A percentile compares a stretch with the other conserved stretches of the same genome.
These are phyloP conservation scores for Hepatocystis sp. DNA, from an alignment of 169 alveolate species.

Conservation along the genomic window DNA sequence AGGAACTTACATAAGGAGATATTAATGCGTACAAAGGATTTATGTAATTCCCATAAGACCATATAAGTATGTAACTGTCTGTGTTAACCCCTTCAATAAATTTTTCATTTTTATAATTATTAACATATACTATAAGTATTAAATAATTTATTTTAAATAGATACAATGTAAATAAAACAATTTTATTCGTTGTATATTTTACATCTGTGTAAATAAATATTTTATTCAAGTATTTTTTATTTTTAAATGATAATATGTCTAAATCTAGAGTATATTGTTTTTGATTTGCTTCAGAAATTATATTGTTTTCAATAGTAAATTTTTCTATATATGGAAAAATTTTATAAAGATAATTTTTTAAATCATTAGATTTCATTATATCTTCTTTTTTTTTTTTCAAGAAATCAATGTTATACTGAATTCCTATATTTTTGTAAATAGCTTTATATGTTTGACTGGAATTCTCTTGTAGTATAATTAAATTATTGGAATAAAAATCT, in stretches of 20 bases:
- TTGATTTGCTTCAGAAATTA: slow-evolving; percentile 16
- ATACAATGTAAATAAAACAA: slow-evolving; percentile 38
- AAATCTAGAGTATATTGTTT: slow-evolving; percentile 11
- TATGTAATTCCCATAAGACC: slow-evolving; percentile 63
- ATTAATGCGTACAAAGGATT: slow-evolving; percentile 58
- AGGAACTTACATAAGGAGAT: slow-evolving; percentile 75
- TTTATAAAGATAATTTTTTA: slow-evolving; percentile 49
- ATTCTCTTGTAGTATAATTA: slow-evolving; percentile 38
- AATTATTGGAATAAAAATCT: slow-evolving; percentile 62
- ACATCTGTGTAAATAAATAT: slow-evolving; percentile 73
- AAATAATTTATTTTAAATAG: slow-evolving; percentile 45
- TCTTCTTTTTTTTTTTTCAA: slow-evolving; percentile 68
- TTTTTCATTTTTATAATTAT: slow-evolving; percentile 51
- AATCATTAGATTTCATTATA: slow-evolving; percentile 39
- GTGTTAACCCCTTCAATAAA: slow-evolving; percentile 71
- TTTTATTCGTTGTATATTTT: slow-evolving; percentile 66
- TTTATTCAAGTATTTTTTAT: slow-evolving; percentile 56
- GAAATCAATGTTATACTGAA: slow-evolving; percentile 61
- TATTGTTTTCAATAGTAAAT: slow-evolving; percentile 46
- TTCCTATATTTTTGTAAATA: slow-evolving; percentile 36
- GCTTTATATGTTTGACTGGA: slow-evolving; percentile 48
- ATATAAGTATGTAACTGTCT: slow-evolving; percentile 65
- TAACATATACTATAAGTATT: slow-evolving; percentile 37
- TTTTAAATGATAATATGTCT: slow-evolving; percentile 35
- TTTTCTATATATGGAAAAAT: slow-evolving; percentile 53